Conservation (phyloP, 768 basidiomycete species). For the Boletus subparvulus region DNA sequence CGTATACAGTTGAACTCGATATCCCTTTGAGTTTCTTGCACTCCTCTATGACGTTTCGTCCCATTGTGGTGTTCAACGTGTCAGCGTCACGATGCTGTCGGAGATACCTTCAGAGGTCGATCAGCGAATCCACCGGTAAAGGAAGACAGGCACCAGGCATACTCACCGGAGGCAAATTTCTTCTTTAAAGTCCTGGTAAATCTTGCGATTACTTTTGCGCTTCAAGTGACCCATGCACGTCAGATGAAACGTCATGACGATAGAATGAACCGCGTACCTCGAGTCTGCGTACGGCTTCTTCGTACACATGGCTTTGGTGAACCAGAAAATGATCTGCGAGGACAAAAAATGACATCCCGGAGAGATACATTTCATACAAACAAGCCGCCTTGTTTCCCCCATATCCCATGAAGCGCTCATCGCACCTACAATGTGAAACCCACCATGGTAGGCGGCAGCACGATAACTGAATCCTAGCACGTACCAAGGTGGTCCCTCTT, state of each 20-base stretch:
- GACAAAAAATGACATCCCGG: constrained; percentile 81
- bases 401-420: constrained; percentile 88
- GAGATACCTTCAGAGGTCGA: constrained; percentile 50
- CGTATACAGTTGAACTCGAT: constrained; percentile 34
- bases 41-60: constrained; percentile 56
- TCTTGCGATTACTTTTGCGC: constrained; percentile 73
- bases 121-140: not conserved
- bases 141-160: not conserved
- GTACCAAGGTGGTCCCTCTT: constrained; percentile 73
- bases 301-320: constrained; percentile 83
- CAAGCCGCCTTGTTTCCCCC: constrained; percentile 94
- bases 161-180: constrained; percentile 66
- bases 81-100: constrained; percentile 55
- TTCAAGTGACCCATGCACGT: constrained; percentile 25
- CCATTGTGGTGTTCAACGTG: constrained; percentile 48
- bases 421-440: constrained; percentile 60
- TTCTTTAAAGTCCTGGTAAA: constrained; percentile 77
- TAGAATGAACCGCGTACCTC: constrained; percentile 48
- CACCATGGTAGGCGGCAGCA: not conserved
- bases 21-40: constrained; percentile 62
- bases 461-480: constrained; percentile 13
- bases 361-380: constrained; percentile 86
- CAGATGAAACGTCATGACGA: not conserved
- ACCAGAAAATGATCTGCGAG: constrained; percentile 86
- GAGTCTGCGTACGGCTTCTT: constrained; percentile 66